phyloP scores from a whole-genome alignment of 495 filamentous ascomycete genomes.

The Hyaloscypha bicolor region DNA sequence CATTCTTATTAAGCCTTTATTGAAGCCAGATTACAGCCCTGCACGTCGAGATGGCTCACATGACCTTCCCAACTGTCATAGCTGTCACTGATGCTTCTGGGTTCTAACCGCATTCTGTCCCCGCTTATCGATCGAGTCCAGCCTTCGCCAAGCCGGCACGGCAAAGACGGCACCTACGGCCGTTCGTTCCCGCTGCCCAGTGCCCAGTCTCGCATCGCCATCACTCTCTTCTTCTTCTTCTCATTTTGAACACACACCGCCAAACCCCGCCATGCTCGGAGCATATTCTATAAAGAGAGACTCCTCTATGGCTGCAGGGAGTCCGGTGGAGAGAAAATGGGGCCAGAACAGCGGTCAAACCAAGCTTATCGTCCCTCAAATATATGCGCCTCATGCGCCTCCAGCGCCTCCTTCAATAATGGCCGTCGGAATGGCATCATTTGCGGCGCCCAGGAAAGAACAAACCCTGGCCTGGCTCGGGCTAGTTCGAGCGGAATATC shows the following conservation, averaged over 20 bases:
- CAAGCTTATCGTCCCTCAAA: background rate
- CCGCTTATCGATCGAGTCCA: background rate
- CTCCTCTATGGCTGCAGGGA: background rate
- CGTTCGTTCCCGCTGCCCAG: no score
- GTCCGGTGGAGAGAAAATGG: background rate
- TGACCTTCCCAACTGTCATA: background rate
- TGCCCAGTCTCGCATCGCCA: no score
- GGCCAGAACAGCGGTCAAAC: background rate
- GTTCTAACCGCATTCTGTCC: background rate
- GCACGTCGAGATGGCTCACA: background rate
- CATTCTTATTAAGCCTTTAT: no score
- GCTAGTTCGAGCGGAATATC: background rate
- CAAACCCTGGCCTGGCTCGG: background rate
- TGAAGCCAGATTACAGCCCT: background rate
- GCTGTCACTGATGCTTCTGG: background rate
- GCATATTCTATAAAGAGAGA: background rate
- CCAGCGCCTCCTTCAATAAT: background rate
- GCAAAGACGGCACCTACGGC: background rate
- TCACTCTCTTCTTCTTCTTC: background rate
- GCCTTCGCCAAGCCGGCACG: background rate
- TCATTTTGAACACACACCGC: background rate
- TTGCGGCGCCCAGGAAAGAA: background rate
- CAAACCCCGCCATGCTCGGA: background rate
- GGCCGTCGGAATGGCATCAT: background rate
- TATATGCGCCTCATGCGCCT: no score